phyloP scores from a whole-genome alignment of 345 rosid species.

The Sonneratia caseolaris region DNA sequence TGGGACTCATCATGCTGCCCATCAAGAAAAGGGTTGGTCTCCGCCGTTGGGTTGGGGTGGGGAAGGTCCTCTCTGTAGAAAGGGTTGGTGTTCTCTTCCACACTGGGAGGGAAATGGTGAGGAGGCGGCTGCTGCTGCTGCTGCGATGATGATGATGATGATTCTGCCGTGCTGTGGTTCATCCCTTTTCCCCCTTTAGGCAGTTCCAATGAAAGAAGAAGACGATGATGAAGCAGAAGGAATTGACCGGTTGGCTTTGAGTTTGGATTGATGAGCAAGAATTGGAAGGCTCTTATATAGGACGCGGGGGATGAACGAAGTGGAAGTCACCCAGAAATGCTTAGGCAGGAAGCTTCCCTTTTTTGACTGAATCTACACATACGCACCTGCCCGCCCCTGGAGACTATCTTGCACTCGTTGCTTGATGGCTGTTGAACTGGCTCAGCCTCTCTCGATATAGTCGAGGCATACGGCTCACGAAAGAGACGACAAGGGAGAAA shows the following conservation, averaged over 20 bases:
- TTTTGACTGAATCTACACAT: background rate
- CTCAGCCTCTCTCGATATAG: too few species aligned
- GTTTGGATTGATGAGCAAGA: background rate
- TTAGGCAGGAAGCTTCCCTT: background rate
- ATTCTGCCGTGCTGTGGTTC: conserved; percentile 6
- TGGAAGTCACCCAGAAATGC: background rate
- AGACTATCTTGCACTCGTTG: too few species aligned
- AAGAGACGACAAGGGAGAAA: too few species aligned
- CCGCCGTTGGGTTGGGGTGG: background rate
- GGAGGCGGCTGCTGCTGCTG: background rate
- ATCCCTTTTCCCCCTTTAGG: background rate
- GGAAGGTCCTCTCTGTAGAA: conserved; percentile 9
- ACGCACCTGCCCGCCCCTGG: too few species aligned
- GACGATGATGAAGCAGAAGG: background rate
- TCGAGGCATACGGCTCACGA: too few species aligned
- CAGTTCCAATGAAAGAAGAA: background rate
- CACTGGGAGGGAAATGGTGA: background rate
- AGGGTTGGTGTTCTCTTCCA: conserved; percentile 13
- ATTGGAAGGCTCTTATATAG: background rate
- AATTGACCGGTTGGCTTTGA: background rate
- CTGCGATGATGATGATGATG: background rate
- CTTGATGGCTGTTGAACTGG: too few species aligned
- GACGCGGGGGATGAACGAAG: background rate
- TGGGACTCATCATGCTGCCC: conserved; percentile 1
- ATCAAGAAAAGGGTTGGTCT: conserved; percentile 5